Evolutionary conservation across 164 flowering plant species (phyloP), one percentile per base, ranked within the genome.

Genomic region (Aristolochia contorta): DNA sequence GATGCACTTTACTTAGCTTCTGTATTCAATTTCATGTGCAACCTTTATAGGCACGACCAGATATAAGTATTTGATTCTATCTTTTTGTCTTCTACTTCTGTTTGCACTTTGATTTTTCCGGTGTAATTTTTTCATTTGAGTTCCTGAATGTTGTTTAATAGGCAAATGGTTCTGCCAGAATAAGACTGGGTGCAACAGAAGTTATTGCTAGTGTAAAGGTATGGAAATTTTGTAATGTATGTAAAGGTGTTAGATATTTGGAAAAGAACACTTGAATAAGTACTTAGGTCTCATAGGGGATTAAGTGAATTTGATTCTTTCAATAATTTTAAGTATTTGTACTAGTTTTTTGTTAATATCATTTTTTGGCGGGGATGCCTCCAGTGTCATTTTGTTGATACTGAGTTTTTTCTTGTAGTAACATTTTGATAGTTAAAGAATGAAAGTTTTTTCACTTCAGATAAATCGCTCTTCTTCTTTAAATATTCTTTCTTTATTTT

Each of bases 81-180:
- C 53, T 16, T 6, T 49, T 12, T 5, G 53, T 2, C 20, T 16
- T 49, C 22, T 12, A 18, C 22, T 12, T 49, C 15, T 6, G 1
- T 49, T 49, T 18, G 19, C 14, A 49, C 4, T 18, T 18, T 49
- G 8, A 1, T 12, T 20, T 20, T 18, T 49, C 53, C 3, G 12
- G 3, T n/a, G 19, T 27, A 27, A 5, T 18, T 49, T n/a, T 49
- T 5, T 20, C 22, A 20, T 49, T 18, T 49, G 4, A 20, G 22
- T 49, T 49, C 14, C 53, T 49, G 53, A 49, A 13, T 25, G 45
- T 12, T 58, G 56, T 16, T 20, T 61, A 30, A 58, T 58, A 88
- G 97, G 97, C 97, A 46, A 86, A 82, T 82, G 96, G 99, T 63
- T 93, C 99, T 1, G 95, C 99, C n/a, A 78, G 93, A 69, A 86